Evolutionary conservation across 179 eudicot species (phyloP).

Genomic region (Pouteria campechiana): DNA sequence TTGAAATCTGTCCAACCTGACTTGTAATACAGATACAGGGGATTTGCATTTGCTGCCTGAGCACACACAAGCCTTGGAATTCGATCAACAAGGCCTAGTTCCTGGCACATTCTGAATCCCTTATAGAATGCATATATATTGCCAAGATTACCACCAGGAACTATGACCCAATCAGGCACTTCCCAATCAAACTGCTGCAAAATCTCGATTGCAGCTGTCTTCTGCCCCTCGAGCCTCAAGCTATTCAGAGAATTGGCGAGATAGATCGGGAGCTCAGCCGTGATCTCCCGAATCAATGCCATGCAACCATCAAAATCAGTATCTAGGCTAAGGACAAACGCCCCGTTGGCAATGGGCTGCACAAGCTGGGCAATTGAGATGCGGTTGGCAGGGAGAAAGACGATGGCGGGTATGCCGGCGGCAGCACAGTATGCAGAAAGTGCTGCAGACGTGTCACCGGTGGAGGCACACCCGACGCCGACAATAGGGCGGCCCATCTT

Average conservation of each 20-base stretch:
- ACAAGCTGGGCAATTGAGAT: conserved; percentile 80
- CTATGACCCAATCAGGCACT: conserved; percentile 95
- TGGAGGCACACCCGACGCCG: conserved; percentile 88
- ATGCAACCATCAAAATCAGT: conserved; percentile 93
- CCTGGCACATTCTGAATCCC: conserved; percentile 83
- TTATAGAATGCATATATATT: conserved; percentile 87
- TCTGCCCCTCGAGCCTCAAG: conserved; percentile 82
- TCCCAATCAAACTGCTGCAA: conserved; percentile 92
- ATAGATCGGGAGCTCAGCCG: conserved; percentile 71
- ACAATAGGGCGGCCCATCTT: conserved; percentile 68
- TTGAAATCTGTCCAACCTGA: conserved; percentile 67
- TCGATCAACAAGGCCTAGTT: conserved; percentile 62
- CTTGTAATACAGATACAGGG: conserved; percentile 58
- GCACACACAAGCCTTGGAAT: conserved; percentile 88
- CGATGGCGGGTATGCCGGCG: conserved; percentile 72
- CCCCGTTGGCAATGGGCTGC: conserved; percentile 83
- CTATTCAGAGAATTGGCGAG: conserved; percentile 80
- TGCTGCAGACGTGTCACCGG: conserved; percentile 86
- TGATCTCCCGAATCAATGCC: conserved; percentile 68
- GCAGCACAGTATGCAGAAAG: conserved; percentile 79
- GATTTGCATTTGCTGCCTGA: conserved; percentile 81
- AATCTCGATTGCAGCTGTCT: conserved; percentile 78
- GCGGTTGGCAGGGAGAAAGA: conserved; percentile 64
- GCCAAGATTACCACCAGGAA: conserved; percentile 91
- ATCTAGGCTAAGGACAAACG: conserved; percentile 76